A percentile compares a stretch with the other conserved stretches of the same genome.
Evolutionary conservation across 768 basidiomycete genomes (phyloP).

Genomic region (Imleria badia): DNA sequence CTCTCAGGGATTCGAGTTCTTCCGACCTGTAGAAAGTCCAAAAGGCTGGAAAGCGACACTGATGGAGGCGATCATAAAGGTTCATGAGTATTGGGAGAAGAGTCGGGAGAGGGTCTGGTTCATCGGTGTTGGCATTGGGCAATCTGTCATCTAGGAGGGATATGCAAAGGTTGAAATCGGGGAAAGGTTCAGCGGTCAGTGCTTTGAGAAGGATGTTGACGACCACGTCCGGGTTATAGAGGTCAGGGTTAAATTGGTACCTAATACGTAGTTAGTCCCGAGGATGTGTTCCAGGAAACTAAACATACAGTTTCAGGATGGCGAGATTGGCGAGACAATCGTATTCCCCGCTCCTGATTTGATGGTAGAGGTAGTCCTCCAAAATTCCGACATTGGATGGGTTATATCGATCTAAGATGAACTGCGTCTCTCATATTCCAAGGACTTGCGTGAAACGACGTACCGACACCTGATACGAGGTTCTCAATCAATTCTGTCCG

Average conservation of each 20-base stretch:
- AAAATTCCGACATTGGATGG: conserved; percentile 90
- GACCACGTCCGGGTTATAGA: conserved; percentile 91
- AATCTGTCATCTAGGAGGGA: conserved; percentile 84
- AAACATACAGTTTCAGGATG: conserved; percentile 80
- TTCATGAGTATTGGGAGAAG: conserved; percentile 67
- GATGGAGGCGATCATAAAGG: conserved; percentile 69
- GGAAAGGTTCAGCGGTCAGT: conserved; percentile 77
- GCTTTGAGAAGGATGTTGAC: conserved; percentile 94
- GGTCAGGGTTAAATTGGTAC: conserved; percentile 94
- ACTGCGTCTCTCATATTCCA: background rate
- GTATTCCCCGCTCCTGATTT: conserved; percentile 88
- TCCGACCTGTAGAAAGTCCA: conserved; percentile 76
- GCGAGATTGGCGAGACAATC: conserved; percentile 95
- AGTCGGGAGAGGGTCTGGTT: conserved; percentile 76
- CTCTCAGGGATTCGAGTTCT: conserved; percentile 66
- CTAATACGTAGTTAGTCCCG: conserved; percentile 38
- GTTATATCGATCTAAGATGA: conserved; percentile 85
- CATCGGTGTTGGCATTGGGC: conserved; percentile 56
- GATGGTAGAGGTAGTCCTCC: conserved; percentile 95
- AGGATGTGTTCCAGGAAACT: background rate
- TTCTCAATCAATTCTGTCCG: conserved; percentile 87
- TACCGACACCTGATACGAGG: conserved; percentile 88
- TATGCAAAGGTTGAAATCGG: conserved; percentile 94
- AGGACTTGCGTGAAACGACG: conserved; percentile 27
- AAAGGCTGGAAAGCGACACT: conserved; percentile 87